Conservation (phyloP, 257 asterid species). For the Nicotiana paniculata region DNA sequence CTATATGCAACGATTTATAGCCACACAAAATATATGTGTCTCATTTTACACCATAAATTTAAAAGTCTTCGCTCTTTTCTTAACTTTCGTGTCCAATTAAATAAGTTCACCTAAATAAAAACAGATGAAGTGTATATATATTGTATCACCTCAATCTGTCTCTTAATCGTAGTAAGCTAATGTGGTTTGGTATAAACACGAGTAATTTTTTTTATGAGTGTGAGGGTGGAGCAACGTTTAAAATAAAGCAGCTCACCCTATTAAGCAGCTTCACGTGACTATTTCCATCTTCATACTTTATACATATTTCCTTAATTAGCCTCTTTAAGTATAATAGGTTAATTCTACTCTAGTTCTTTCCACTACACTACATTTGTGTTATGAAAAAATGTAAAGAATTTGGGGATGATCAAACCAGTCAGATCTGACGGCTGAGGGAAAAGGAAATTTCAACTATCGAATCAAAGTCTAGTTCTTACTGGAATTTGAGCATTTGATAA, state of each 20-base stretch:
- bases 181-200: neutral
- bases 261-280: neutral
- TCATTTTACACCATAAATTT: too few relatives aligned
- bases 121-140: too few relatives aligned
- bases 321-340: neutral
- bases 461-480: neutral
- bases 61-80: too few relatives aligned
- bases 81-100: too few relatives aligned
- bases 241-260: neutral
- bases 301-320: neutral
- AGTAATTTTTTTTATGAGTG: neutral
- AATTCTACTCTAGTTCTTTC: neutral
- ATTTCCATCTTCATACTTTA: neutral
- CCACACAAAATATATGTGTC: too few relatives aligned
- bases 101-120: too few relatives aligned
- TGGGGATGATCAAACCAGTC: neutral
- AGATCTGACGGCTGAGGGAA: constrained; percentile 1
- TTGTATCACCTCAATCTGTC: too few relatives aligned
- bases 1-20: too few relatives aligned
- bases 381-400: neutral
- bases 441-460: neutral
- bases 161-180: neutral
- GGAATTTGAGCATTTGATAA: neutral
- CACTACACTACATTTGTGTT: neutral
- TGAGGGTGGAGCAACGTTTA: neutral